Base-by-base conservation (phyloP, 2,329 filamentous ascomycete species). In the Xylaria sp. region DNA sequence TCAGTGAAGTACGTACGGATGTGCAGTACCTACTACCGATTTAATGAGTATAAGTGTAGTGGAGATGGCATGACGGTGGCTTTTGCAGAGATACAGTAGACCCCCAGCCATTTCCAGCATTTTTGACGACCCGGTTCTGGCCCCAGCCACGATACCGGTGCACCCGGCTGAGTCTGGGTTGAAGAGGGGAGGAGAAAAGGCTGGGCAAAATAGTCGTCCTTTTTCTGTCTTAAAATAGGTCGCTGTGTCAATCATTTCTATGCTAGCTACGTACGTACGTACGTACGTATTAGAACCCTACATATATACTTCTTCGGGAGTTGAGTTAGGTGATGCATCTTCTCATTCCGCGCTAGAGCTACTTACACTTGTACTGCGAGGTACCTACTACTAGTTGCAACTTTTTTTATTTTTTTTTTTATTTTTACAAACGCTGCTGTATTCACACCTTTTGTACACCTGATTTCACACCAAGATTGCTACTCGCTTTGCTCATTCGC, bases 141-240 rank as follows among this genome's bases (percentile, higher is more conserved):
- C n/a, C 23, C 40, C 59, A 57, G 59, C 59, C 52, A 52, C 46
- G 31, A 47, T 25, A 47, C 25, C 25, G 28, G 31, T 37, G 51
- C 17, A 28, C n/a, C n/a, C n/a, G n/a, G n/a, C n/a, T n/a, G n/a
- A n/a, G n/a, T n/a, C n/a, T 60, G 45, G 43, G 50, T 40, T 28
- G 31, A 15, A 23, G 49, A 51, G 49, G 49, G 49, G 33, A 38
- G 49, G 49, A 23, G 14, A 15, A 15, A 37, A 25, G 49, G 49
- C 49, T 51, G 49, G 49, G 45, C 25, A 15, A 15, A 37, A 25
- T 37, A 14, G 21, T 37, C 37, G 47, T 37, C 4, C 37, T 11
- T 37, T 33, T 19, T n/a, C 42, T 45, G 15, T 40, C 17, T 25
- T 25, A 25, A 46, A 40, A 46, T 15, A 46, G 28, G 28, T 31